Base-by-base conservation (phyloP, 805 yeast genomes). In the Spathaspora sp. region DNA sequence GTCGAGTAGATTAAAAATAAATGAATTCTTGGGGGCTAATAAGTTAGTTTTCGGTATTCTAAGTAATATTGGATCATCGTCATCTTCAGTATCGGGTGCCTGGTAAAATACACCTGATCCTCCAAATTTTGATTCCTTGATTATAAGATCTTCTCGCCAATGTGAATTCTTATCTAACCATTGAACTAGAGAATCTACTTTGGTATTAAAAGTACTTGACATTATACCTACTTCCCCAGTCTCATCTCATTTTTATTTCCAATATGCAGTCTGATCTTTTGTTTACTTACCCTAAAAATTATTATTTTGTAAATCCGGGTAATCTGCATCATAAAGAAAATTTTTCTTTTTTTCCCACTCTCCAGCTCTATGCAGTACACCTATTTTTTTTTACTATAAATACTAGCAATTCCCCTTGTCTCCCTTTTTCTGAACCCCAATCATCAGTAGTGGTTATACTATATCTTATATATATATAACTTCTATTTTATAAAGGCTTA, bases 381-480 rank as follows among this genome's bases (percentile, higher is more conserved):
- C n/a, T 44, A 8, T 17, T 9, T 38, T 5, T 16, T 11, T 23
- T 23, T 14, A 53, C 53, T 70, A 69, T 71, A 72, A 63, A 72
- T 57, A 56, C 38, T 20, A 53, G 54, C 47, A 44, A 19, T 50
- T 55, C 62, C 65, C 72, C 67, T 57, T 49, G 51, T 62, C 61
- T 59, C 69, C 68, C 66, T 64, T 61, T 60, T 69, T 55, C 59
- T 63, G 62, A 62, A 63, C 53, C 58, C 53, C 59, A 58, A 79
- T 75, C 88, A 83, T 83, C 86, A 82, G 89, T 83, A 83, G 89
- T 81, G 88, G 88, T 82, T 83, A 82, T 83, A 81, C 88, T 83
- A 83, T 80, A 81, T 78, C 82, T 72, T 72, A 80, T 63, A 69
- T 29, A 45, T 75, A 80, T 83, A 82, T 81, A 81, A 79, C 81